Percentiles rank a stretch among this genome's conserved stretches.
Evolutionary conservation across 2,329 filamentous ascomycete species (phyloP).

Genomic region (Aspergillus fischeri): DNA sequence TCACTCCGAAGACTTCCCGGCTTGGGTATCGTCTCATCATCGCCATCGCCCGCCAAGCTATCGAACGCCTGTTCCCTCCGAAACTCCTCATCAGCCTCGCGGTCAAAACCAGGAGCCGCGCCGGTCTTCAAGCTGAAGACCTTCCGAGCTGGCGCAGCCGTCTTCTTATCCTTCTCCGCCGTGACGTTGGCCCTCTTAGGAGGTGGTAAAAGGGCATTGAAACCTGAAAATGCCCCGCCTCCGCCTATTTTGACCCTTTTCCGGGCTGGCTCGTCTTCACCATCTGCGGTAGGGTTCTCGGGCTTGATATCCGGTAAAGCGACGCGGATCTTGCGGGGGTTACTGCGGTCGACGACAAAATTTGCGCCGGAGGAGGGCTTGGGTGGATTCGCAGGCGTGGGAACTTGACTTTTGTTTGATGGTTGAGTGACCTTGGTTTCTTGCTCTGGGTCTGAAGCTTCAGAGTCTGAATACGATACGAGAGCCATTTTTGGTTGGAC

Average conservation of each 20-base stretch:
- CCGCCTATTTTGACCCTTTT: constrained; percentile 66
- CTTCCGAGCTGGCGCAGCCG: constrained; percentile 44
- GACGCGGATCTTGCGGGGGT: constrained; percentile 79
- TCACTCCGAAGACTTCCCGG: constrained; percentile 20
- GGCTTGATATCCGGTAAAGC: constrained; percentile 60
- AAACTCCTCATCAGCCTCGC: constrained; percentile 49
- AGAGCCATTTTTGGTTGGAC: constrained; percentile 59
- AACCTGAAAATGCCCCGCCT: constrained; percentile 68
- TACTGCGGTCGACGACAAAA: constrained; percentile 75
- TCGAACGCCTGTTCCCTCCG: constrained; percentile 24
- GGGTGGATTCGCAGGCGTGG: constrained; percentile 22
- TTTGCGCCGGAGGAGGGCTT: constrained; percentile 33
- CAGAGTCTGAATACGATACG: constrained; percentile 79
- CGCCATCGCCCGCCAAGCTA: constrained; percentile 6
- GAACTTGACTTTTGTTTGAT: constrained; percentile 24
- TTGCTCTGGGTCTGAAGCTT: constrained; percentile 60
- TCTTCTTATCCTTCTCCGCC: constrained; percentile 26
- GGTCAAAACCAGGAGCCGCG: constrained; percentile 73
- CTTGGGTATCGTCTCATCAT: constrained; percentile 24
- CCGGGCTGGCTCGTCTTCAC: constrained; percentile 56
- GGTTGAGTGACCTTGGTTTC: constrained; percentile 29
- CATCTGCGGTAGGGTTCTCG: constrained; percentile 28
- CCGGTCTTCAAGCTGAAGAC: constrained; percentile 78
- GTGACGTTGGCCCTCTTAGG: constrained; percentile 58
- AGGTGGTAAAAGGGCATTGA: constrained; percentile 81